Evolutionary conservation across 331 rosid genomes (phyloP), one percentile per base, ranked within the genome.

Genomic region (Phaseolus coccineus): DNA sequence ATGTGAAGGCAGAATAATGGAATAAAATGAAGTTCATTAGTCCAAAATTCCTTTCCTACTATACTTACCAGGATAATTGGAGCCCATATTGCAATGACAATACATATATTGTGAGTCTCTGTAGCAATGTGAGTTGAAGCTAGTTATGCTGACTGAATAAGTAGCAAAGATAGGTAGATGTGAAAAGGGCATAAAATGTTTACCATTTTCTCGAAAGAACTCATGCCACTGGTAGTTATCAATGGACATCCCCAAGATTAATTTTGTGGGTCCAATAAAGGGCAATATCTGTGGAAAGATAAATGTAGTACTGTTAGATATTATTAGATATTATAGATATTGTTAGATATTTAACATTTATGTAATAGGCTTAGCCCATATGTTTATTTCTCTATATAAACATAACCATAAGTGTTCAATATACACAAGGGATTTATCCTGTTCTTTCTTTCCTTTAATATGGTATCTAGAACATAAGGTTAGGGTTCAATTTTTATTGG

Each of bases 151-250:
- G 22, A 31, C 72, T 80, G 44, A 87, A 28, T 58, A 72, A 40
- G 40, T 44, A 22, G 68, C 69, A 77, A 2, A 69, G 72, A 82
- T 77, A 70, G 39, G 1, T 2, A 46, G 16, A 46, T 46, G 51
- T 11, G 57, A 53, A 78, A 62, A 70, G 67, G 47, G 68, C 31
- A 68, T 56, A 70, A 67, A 80, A n/a, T n/a, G 51, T 83, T 37
- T 87, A 95, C 99, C 98, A 79, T 89, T 77, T 72, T 81, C 84
- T 24, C 97, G 97, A 89, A 95, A 95, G 93, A 95, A 89, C 85
- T 95, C 97, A 69, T 91, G 97, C 99, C 99, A 95, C 82, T 95
- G 90, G 82, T 91, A 91, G 87, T 90, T 93, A 70, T 80, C 87
- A 22, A 95, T 83, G 25, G 80, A 76, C 89, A 95, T 91, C 73